Percentiles rank a stretch among this genome's conserved stretches.
Evolutionary conservation across 1,284 basidiomycete genomes (phyloP).

Genomic region (Spongiforma sp.): DNA sequence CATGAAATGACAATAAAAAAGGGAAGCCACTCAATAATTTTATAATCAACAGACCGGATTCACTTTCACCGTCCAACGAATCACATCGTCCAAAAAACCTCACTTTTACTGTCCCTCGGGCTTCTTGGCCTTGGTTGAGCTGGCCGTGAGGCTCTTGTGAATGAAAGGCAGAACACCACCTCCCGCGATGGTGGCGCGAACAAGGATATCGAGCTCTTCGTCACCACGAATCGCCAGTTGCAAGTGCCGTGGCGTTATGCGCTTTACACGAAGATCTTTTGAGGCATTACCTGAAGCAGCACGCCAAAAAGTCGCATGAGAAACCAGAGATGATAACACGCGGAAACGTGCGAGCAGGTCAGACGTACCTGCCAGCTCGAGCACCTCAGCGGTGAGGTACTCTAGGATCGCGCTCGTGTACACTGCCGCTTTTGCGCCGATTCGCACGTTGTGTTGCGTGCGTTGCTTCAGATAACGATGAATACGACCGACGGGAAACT

Average conservation of each 20-base stretch:
- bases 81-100: background rate
- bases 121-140: constrained; percentile 35
- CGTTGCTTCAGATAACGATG: constrained; percentile 94
- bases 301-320: background rate
- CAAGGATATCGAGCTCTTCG: constrained; percentile 87
- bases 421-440: constrained; percentile 92
- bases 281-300: constrained; percentile 88
- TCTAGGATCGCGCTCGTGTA: constrained; percentile 93
- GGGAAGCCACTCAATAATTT: constrained; percentile 24
- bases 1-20: constrained; percentile 13
- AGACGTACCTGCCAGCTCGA: constrained; percentile 83
- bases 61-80: constrained; percentile 7
- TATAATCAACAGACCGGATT: constrained; percentile 3
- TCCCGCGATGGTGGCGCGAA: constrained; percentile 74
- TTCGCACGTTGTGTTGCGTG: constrained; percentile 93
- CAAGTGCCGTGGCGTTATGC: constrained; percentile 94
- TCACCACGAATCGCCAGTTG: constrained; percentile 96
- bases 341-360: background rate
- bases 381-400: constrained; percentile 89
- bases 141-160: constrained; percentile 81
- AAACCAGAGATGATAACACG: background rate
- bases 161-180: constrained; percentile 97
- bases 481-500: constrained; percentile 95
- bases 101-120: constrained; percentile 33
- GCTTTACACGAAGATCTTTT: constrained; percentile 95